Percentiles rank a stretch among this genome's conserved stretches.
phyloP scores from a whole-genome alignment of 2,329 filamentous ascomycete genomes.

The Verticillium nonalfalfae region DNA sequence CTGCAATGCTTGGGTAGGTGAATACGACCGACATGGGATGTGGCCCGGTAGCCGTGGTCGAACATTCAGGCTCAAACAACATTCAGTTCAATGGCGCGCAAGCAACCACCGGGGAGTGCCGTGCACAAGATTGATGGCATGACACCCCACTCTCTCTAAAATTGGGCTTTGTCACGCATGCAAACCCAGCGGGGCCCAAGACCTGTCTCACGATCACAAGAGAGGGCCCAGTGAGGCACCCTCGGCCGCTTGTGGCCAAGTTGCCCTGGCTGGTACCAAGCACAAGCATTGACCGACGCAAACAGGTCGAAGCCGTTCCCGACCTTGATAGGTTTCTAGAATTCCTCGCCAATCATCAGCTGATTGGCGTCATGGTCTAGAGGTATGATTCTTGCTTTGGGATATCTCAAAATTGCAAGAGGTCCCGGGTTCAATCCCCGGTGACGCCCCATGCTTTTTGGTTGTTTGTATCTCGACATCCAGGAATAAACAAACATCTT shows the following conservation, averaged over 20 bases:
- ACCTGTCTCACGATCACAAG: neutral
- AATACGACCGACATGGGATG: neutral
- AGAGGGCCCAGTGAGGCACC: neutral
- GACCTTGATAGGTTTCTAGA: neutral
- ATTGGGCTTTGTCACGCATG: neutral
- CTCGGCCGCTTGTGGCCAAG: neutral
- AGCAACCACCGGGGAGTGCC: neutral
- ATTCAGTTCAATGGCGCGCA: neutral
- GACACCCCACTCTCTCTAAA: neutral
- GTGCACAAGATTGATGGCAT: neutral
- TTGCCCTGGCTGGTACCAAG: neutral
- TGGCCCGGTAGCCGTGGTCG: too few species aligned
- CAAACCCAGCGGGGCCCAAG: neutral
- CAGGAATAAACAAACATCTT: too few species aligned
- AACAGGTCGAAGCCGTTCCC: neutral
- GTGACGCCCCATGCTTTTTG: constrained; percentile 1
- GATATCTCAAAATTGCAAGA: constrained; percentile 1
- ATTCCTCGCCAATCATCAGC: neutral
- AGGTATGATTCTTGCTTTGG: constrained; percentile 4
- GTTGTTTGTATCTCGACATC: neutral
- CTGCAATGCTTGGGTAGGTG: neutral
- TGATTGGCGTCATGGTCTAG: constrained; percentile 2
- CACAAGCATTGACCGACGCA: too few species aligned
- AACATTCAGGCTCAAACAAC: neutral
- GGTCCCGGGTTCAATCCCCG: constrained; percentile 4